Base-by-base conservation (phyloP, 2,329 filamentous ascomycete genomes). In the Cladosporium sphaerospermum region DNA sequence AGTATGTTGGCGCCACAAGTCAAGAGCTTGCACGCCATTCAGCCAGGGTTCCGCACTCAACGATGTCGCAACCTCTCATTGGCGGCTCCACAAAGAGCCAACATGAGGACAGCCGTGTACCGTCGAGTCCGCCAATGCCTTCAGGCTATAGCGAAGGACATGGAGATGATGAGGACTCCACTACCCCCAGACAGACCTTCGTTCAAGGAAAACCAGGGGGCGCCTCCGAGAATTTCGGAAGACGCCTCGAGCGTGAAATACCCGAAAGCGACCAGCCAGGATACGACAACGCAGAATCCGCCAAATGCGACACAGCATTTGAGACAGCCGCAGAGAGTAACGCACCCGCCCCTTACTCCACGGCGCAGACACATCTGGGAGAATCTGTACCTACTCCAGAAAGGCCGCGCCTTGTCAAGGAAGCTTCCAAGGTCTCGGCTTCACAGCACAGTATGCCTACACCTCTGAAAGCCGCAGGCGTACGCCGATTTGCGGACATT, bases 331-430 rank as follows among this genome's bases (percentile, higher is more conserved):
- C 19, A 16, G 28, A 41, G 16, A 60, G 52, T 45, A 61, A 57
- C 46, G 59, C 46, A 36, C 54, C 49, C n/a, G 54, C 53, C 9
- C 57, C 59, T 1, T 68, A 60, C 52, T 65, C 65, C 4, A 69
- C 72, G n/a, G 73, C 71, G 14, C 66, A 63, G 44, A 71, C 73
- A 40, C 67, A 73, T 42, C 60, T 68, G 7, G 65, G 66, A 13
- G 57, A 54, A 6, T 67, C 56, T 23, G 55, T 54, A 16, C 56
- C 54, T 13, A 63, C 62, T n/a, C 61, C 64, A 2, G 46, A 37
- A 16, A 54, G 64, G 59, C 16, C 41, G 8, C 50, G 43, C 32
- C 45, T 54, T 9, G 53, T 53, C 8, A 57, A 54, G n/a, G 60
- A 60, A 18, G 54, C 60, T 19, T 45, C 48, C 9, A 65, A 58